Conservation (phyloP, 2,329 filamentous ascomycete species). For the Geoglossum cookeanum region DNA sequence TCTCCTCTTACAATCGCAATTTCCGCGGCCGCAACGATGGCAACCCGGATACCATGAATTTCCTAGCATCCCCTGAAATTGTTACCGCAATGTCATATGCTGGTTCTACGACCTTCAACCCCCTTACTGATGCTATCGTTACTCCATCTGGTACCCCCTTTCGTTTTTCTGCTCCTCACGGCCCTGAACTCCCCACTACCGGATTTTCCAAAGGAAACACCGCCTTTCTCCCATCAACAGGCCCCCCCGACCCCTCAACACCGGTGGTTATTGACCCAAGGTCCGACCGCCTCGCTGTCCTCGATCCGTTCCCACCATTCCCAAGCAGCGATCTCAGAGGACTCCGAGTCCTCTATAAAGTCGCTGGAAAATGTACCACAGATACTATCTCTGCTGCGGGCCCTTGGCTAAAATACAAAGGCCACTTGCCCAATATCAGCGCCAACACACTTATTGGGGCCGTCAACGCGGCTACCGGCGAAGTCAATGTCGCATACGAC, state of each 20-base stretch:
- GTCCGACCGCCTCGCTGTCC: conserved; percentile 75
- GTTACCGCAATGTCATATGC: conserved; percentile 93
- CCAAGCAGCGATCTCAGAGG: conserved; percentile 53
- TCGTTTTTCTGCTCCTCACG: conserved; percentile 59
- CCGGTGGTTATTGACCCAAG: conserved; percentile 63
- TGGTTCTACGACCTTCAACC: conserved; percentile 87
- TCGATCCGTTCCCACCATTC: conserved; percentile 81
- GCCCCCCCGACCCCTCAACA: conserved; percentile 48
- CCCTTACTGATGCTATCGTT: conserved; percentile 65
- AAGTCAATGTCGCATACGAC: conserved; percentile 87
- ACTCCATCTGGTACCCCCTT: conserved; percentile 68
- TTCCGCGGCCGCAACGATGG: conserved; percentile 95
- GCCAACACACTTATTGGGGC: conserved; percentile 96
- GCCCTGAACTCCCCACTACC: conserved; percentile 39
- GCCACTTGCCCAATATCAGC: conserved; percentile 91
- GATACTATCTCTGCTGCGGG: conserved; percentile 96
- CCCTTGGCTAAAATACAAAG: conserved; percentile 98
- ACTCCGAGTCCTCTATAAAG: conserved; percentile 82
- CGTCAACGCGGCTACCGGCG: conserved; percentile 75
- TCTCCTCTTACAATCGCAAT: conserved; percentile 96
- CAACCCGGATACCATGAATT: conserved; percentile 95
- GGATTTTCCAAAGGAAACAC: conserved; percentile 71
- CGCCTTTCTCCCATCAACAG: conserved; percentile 52
- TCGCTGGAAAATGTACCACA: conserved; percentile 94
- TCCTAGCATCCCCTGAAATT: conserved; percentile 87